A percentile compares a stretch with the other conserved stretches of the same genome.
These are phyloP conservation scores for Lasiodiplodia sp. DNA, from an alignment of 2,329 filamentous ascomycete species.

Conservation along the genomic window DNA sequence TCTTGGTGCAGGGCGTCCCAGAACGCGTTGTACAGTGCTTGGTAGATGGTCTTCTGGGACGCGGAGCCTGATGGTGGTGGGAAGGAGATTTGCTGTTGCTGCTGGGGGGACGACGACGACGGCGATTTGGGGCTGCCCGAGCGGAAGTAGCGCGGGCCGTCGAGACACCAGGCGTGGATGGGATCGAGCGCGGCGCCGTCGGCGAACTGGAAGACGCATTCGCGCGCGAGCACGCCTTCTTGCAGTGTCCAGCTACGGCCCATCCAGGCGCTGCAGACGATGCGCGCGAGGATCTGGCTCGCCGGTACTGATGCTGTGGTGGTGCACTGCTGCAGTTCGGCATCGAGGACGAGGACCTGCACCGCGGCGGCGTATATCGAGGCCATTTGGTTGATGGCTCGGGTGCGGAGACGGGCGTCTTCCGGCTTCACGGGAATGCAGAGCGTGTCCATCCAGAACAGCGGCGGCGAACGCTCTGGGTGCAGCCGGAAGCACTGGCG, in stretches of 20 bases:
- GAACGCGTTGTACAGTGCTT: slow-evolving; percentile 21
- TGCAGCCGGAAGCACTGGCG: not conserved
- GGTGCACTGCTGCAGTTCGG: not conserved
- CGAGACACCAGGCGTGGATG: slow-evolving; percentile 18
- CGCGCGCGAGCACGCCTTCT: slow-evolving; percentile 30
- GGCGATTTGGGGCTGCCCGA: not conserved
- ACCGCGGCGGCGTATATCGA: slow-evolving; percentile 31
- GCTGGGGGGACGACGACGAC: not conserved
- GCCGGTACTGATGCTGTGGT: not conserved
- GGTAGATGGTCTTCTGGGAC: not conserved
- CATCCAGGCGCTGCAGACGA: slow-evolving; percentile 32
- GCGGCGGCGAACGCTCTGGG: not conserved
- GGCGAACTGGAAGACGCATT: slow-evolving; percentile 32
- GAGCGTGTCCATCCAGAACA: slow-evolving; percentile 36
- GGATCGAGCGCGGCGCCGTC: slow-evolving; percentile 32
- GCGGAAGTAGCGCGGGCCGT: slow-evolving; percentile 8
- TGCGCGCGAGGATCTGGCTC: slow-evolving; percentile 28
- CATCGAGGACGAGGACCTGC: slow-evolving; percentile 33
- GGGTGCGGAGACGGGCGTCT: slow-evolving; percentile 5
- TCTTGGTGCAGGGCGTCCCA: slow-evolving; percentile 29
- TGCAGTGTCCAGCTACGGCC: slow-evolving; percentile 34
- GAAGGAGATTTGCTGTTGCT: not conserved
- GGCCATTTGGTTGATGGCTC: slow-evolving; percentile 33
- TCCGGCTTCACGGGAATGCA: slow-evolving; percentile 32
- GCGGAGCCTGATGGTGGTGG: not conserved